Base-by-base conservation (phyloP, 2,329 filamentous ascomycete genomes). In the Ophiostoma ips region DNA sequence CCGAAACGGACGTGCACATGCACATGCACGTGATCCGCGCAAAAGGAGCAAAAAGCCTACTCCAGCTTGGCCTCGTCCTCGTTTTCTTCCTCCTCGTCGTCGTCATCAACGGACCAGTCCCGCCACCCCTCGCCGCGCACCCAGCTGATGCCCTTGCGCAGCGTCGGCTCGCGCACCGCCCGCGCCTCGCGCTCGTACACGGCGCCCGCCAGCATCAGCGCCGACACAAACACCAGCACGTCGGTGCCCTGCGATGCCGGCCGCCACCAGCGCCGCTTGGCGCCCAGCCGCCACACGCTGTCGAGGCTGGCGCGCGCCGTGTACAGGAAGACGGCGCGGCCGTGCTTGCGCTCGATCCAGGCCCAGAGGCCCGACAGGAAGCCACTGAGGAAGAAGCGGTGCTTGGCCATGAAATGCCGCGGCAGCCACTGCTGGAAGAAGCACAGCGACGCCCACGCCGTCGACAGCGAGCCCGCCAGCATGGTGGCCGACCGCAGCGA, bases 191-290 rank as follows among this genome's bases (percentile, higher is more conserved):
- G 70, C 68, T 94, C 86, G 60, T 90, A 87, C 2, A 92, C 78
- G 9, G 77, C 76, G 50, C 88, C 87, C 16, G 89, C 79, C 16
- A 89, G 65, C 58, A 86, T 85, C 66, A 95, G 71, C 45, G 87
- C 84, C 16, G 79, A 65, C 15, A 90, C 83, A 60, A 96, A 89
- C 3, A 96, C 69, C 68, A 83, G 77, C 5, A 95, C 78, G 65
- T 96, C 90, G 0, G 88, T 88, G 35, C 86, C 84, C 59, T 75
- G 78, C 62, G 92, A 74, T 11, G 86, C 86, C 56, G 76, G 79
- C 86, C 90, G 95, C 87, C 90, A 95, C 79, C 87, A 87, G 1
- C 87, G 77, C 33, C 83, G 72, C 78, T 96, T 96, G 50, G 84
- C 78, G n/a, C 89, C 88, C 0, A 94, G 87, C 70, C 94, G 94